phyloP scores from a whole-genome alignment of 2,329 filamentous ascomycete species.

The Xylaria hypoxylon region DNA sequence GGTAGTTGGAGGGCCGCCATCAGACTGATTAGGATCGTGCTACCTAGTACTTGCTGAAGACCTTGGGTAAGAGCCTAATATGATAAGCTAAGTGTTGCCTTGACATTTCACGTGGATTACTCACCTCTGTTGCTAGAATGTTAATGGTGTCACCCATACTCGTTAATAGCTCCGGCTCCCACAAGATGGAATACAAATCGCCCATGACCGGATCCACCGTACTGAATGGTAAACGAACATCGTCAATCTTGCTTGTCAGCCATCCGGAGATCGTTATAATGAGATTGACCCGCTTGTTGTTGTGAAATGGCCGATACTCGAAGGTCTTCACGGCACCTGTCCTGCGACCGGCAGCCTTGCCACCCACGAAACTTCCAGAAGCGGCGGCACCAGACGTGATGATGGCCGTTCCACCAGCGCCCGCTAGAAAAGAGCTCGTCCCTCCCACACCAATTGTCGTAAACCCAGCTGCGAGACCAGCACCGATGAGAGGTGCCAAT shows the following conservation, averaged over 20 bases:
- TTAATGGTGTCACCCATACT: constrained; percentile 99
- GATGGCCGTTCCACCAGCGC: constrained; percentile 90
- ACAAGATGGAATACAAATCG: constrained; percentile 94
- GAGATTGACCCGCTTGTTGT: constrained; percentile 96
- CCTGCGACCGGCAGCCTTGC: constrained; percentile 84
- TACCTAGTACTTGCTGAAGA: constrained; percentile 92
- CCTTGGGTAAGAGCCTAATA: constrained; percentile 91
- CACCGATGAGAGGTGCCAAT: constrained; percentile 92
- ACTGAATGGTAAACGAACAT: constrained; percentile 93
- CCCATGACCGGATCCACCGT: constrained; percentile 98
- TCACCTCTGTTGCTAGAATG: constrained; percentile 94
- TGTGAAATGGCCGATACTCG: constrained; percentile 95
- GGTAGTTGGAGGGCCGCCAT: constrained; percentile 96
- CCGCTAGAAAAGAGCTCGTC: constrained; percentile 88
- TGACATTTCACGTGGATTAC: constrained; percentile 50
- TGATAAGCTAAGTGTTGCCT: constrained; percentile 44
- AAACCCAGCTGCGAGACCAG: constrained; percentile 92
- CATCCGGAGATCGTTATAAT: constrained; percentile 96
- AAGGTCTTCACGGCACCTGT: constrained; percentile 96
- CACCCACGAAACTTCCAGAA: constrained; percentile 87
- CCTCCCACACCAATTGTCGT: constrained; percentile 94
- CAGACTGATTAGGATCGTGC: constrained; percentile 85
- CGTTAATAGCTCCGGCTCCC: constrained; percentile 97
- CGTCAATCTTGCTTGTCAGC: constrained; percentile 98
- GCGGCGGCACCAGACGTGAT: constrained; percentile 91